phyloP scores from a whole-genome alignment of 352 stramenopile genomes.

The Phytophthora citricola region DNA sequence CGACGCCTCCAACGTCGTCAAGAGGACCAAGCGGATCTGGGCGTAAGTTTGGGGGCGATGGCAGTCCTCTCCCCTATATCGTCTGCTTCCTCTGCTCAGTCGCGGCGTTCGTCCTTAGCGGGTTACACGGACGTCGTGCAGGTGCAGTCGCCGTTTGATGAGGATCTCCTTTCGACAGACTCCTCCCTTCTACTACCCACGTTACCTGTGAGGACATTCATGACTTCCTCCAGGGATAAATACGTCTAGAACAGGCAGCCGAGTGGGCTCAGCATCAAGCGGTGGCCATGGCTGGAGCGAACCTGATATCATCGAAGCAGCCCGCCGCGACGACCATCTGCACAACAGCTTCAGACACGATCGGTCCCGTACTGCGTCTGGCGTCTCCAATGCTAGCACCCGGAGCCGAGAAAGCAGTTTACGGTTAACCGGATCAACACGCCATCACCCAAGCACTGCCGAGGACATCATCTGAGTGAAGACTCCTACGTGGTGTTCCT shows the following conservation, averaged over 20 bases:
- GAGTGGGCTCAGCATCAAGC: slow-evolving; percentile 20
- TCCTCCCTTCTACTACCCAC: slow-evolving; percentile 26
- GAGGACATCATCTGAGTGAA: slow-evolving; percentile 32
- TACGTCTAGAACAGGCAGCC: slow-evolving; percentile 25
- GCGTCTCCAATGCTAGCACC: slow-evolving; percentile 18
- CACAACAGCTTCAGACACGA: slow-evolving; percentile 25
- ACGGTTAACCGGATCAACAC: slow-evolving; percentile 25
- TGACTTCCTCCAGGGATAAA: slow-evolving; percentile 26
- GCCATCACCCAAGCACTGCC: slow-evolving; percentile 20
- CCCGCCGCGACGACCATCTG: slow-evolving; percentile 17
- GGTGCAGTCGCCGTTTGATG: slow-evolving; percentile 39
- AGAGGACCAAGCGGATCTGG: slow-evolving; percentile 25
- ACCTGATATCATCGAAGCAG: slow-evolving; percentile 30
- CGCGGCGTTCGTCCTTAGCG: slow-evolving; percentile 28
- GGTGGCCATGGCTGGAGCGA: slow-evolving; percentile 54
- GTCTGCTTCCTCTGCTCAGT: slow-evolving; percentile 26
- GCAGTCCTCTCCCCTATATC: slow-evolving; percentile 29
- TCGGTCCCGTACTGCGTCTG: slow-evolving; percentile 25
- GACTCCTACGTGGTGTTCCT: slow-evolving; percentile 3
- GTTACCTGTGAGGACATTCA: slow-evolving; percentile 30
- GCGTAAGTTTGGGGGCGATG: slow-evolving; percentile 24
- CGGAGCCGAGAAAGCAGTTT: slow-evolving; percentile 33
- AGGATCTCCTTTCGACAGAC: slow-evolving; percentile 28
- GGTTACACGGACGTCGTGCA: slow-evolving; percentile 40
- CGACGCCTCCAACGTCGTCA: slow-evolving; percentile 28